Evolutionary conservation across 768 basidiomycete species (phyloP).

Genomic region (Cubamyces sp.): DNA sequence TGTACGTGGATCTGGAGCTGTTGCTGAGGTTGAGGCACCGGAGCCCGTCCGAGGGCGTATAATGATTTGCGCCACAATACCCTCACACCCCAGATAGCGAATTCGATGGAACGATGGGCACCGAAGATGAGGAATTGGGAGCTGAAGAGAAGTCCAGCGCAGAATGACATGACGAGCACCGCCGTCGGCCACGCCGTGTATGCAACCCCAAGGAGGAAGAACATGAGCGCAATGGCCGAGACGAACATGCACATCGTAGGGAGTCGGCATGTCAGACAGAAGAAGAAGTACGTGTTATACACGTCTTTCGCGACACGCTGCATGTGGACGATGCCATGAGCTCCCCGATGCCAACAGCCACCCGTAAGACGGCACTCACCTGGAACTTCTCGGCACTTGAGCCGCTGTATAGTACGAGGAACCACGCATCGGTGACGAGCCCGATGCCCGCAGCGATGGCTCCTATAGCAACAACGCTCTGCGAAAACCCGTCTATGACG

Average conservation of each 20-base stretch:
- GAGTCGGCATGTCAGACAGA: constrained; percentile 65
- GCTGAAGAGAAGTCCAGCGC: constrained; percentile 60
- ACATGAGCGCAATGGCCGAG: constrained; percentile 59
- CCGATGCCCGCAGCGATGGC: constrained; percentile 68
- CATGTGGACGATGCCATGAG: background rate
- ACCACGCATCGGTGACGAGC: constrained; percentile 65
- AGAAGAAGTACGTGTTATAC: constrained; percentile 67
- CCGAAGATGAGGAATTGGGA: constrained; percentile 72
- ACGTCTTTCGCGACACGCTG: constrained; percentile 58
- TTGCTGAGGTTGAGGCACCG: background rate
- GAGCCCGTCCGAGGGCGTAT: background rate
- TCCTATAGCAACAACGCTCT: constrained; percentile 57
- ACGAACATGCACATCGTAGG: constrained; percentile 64
- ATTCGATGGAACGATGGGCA: constrained; percentile 31
- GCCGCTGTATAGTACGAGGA: constrained; percentile 64
- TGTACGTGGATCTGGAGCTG: background rate
- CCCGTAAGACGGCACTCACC: constrained; percentile 39
- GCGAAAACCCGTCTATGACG: constrained; percentile 49
- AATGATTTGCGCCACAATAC: constrained; percentile 8
- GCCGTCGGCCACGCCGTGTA: constrained; percentile 67
- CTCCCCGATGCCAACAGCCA: background rate
- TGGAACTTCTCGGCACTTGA: constrained; percentile 54
- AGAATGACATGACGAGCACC: constrained; percentile 59
- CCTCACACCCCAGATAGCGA: constrained; percentile 25
- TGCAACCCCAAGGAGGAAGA: constrained; percentile 63